Evolutionary conservation across 306 rosid species (phyloP), one percentile per base, ranked within the genome.

Genomic region (Argentina anserina): DNA sequence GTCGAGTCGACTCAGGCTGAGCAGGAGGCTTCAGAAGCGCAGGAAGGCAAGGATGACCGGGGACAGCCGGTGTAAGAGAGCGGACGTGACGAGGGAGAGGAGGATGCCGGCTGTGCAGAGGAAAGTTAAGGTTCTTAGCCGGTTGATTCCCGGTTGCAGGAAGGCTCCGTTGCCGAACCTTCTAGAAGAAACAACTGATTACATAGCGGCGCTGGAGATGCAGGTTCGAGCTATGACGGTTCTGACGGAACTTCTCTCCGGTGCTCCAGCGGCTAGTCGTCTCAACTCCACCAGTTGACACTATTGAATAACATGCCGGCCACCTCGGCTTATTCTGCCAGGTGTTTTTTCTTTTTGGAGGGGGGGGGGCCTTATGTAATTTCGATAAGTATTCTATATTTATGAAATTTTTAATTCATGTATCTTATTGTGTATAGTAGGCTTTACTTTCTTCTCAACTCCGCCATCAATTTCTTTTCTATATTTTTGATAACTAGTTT

Each of bases 201-300:
- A 93, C 75, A 87, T 93, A 15, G 81, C 92, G 26, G 98, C 98
- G 33, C 69, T 93, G 78, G 82, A 93, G 97, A 93, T 93, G 98
- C 98, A 93, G 83, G 92, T 93, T 1, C 81, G 89, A 69, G 84
- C 92, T 79, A 93, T 93, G 98, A 56, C 93, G 1, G 80, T 87
- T 43, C 84, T 93, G 29, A 81, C 90, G 65, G 86, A 87, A 75
- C 77, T 90, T 6, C 90, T 93, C 18, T 23, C 89, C 75, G 90
- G 89, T 28, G 62, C 83, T 45, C 78, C 90, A 55, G 78, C 73
- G 71, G 49, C 37, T 39, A 21, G 23, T 67, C 81, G 69, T 74
- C 50, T 73, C 67, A 58, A 43, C 80, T 62, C 66, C 76, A 58
- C 84, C 74, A 84, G 82, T 75, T 86, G 81, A 78, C 81, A 20